These are phyloP conservation scores for Monilinia vaccinii-corymbosi DNA, from an alignment of 2,329 filamentous ascomycete species.

Conservation along the genomic window DNA sequence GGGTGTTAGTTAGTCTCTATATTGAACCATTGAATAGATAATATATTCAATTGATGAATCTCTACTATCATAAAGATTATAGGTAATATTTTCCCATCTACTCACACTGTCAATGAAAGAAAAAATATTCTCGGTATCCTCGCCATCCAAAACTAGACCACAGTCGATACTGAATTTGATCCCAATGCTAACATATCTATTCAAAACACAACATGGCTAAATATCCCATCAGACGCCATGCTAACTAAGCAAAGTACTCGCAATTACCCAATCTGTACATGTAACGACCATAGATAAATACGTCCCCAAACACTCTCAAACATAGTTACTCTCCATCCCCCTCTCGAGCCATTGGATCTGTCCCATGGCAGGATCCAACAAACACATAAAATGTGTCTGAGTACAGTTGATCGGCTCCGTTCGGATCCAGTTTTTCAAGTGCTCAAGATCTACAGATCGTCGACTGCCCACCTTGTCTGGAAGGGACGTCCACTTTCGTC, in stretches of 20 bases:
- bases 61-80: too few species aligned
- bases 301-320: background rate
- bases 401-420: constrained; percentile 47
- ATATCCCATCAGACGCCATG: too few species aligned
- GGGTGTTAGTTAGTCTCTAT: background rate
- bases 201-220: background rate
- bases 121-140: background rate
- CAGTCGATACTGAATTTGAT: background rate
- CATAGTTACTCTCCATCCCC: background rate
- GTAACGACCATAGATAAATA: background rate
- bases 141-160: background rate
- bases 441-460: constrained; percentile 26
- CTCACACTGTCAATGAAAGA: too few species aligned
- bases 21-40: background rate
- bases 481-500: constrained; percentile 14
- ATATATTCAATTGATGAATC: background rate
- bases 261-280: background rate
- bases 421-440: constrained; percentile 39
- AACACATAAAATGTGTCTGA: constrained; percentile 46
- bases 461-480: constrained; percentile 13
- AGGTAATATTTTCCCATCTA: too few species aligned
- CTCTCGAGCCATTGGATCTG: constrained; percentile 36
- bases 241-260: too few species aligned
- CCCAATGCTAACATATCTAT: background rate
- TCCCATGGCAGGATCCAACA: constrained; percentile 46